A percentile compares a stretch with the other conserved stretches of the same genome.
These are phyloP conservation scores for Thraustotheca clavata DNA, from an alignment of 352 stramenopile species.

Conservation along the genomic window DNA sequence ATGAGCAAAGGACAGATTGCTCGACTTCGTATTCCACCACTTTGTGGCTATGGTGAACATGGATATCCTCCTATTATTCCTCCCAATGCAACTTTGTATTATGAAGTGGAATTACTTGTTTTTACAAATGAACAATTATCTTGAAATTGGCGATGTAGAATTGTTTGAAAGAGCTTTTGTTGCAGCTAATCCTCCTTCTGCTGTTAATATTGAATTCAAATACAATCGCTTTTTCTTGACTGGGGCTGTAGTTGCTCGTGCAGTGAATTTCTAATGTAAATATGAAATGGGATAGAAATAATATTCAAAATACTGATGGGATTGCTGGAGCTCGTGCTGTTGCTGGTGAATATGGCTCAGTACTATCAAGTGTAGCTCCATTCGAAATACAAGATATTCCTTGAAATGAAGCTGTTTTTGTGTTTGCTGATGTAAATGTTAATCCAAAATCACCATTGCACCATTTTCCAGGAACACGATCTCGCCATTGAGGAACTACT, in stretches of 20 bases:
- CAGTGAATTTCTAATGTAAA: background rate
- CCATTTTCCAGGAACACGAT: slow-evolving; percentile 45
- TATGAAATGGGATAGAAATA: background rate
- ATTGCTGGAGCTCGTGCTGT: slow-evolving; percentile 23
- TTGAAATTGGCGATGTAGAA: background rate
- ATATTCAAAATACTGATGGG: slow-evolving; percentile 6
- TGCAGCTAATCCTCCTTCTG: background rate
- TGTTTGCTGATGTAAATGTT: slow-evolving; percentile 36
- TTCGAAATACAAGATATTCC: slow-evolving; percentile 38
- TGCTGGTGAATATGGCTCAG: slow-evolving; percentile 34
- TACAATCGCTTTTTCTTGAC: background rate
- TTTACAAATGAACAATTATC: slow-evolving; percentile 32
- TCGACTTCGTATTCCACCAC: slow-evolving; percentile 86
- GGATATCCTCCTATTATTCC: slow-evolving; percentile 87
- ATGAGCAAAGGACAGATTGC: slow-evolving; percentile 92
- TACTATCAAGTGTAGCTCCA: slow-evolving; percentile 31
- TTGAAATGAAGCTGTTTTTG: slow-evolving; percentile 37
- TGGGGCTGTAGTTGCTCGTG: background rate
- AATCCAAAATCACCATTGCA: slow-evolving; percentile 38
- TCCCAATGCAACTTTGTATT: slow-evolving; percentile 87
- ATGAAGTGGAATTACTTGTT: slow-evolving; percentile 88
- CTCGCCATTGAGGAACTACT: slow-evolving; percentile 44
- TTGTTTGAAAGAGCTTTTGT: background rate
- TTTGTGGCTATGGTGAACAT: slow-evolving; percentile 91
- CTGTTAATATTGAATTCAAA: background rate